Conservation (phyloP, 2,329 filamentous ascomycete genomes). For the Gnomoniopsis smithogilvyi region DNA sequence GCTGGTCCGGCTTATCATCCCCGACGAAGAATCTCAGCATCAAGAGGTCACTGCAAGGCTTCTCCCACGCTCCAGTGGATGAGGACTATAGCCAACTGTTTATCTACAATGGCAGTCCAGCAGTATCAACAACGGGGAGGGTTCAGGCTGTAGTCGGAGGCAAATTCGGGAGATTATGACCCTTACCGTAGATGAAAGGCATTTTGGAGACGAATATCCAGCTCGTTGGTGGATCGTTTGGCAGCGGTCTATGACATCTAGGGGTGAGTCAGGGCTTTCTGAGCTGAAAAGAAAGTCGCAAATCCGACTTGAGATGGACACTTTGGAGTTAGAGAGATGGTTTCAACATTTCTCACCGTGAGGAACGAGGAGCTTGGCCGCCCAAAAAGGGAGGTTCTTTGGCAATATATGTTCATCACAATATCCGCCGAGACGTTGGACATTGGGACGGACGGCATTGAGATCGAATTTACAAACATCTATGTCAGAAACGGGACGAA, state of each 20-base stretch:
- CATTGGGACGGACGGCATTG: slow-evolving; percentile 1
- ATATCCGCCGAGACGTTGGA: slow-evolving; percentile 22
- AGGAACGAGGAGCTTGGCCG: slow-evolving; percentile 17
- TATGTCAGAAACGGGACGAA: no score
- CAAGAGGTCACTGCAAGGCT: slow-evolving; percentile 19
- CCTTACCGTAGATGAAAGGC: no score
- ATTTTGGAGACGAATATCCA: slow-evolving; percentile 17
- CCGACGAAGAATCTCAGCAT: slow-evolving; percentile 23
- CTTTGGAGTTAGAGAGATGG: slow-evolving; percentile 20
- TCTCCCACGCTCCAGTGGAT: slow-evolving; percentile 22
- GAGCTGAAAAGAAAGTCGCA: slow-evolving; percentile 9
- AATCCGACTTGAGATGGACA: slow-evolving; percentile 11
- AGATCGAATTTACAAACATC: no score
- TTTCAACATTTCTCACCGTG: background rate
- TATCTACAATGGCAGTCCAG: no score
- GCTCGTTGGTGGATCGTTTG: slow-evolving; percentile 22
- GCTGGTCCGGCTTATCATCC: slow-evolving; percentile 20
- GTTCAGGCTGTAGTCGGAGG: no score
- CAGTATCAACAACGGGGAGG: no score
- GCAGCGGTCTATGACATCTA: background rate
- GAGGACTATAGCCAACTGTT: slow-evolving; percentile 24
- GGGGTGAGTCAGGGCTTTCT: background rate
- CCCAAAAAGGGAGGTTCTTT: slow-evolving; percentile 21
- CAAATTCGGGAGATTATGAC: no score
- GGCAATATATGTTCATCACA: slow-evolving; percentile 22